Evolutionary conservation across 805 yeast genomes (phyloP).

Genomic region (Starmerella potacharoeniae): DNA sequence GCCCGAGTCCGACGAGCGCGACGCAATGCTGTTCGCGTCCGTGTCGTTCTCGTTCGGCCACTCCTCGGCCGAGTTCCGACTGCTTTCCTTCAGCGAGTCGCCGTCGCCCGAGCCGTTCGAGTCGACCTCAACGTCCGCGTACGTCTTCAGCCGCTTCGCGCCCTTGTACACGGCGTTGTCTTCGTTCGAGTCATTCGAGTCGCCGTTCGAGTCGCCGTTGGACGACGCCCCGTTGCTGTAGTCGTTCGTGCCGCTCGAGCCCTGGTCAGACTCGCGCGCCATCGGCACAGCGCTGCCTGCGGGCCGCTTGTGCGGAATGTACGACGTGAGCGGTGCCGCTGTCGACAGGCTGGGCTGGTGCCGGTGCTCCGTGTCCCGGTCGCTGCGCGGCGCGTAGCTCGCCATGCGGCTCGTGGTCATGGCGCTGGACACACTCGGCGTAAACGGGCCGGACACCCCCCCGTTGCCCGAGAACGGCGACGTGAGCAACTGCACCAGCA

Average conservation of each 20-base stretch:
- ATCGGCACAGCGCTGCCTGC: background rate
- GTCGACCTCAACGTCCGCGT: background rate
- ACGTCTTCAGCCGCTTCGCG: background rate
- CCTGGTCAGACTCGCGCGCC: conserved; percentile 8
- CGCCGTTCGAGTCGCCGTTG: conserved; percentile 14
- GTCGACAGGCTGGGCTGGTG: conserved; percentile 6
- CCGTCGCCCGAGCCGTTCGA: background rate
- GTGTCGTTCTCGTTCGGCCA: background rate
- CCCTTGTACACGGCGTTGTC: conserved; percentile 4
- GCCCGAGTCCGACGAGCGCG: background rate
- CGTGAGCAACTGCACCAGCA: conserved; percentile 15
- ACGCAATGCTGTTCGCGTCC: background rate
- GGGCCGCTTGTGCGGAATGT: conserved; percentile 1
- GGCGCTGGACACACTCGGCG: background rate
- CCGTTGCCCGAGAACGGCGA: background rate
- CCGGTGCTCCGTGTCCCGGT: background rate
- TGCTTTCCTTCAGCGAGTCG: background rate
- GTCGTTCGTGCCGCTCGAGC: background rate
- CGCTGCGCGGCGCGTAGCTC: background rate
- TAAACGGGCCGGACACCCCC: background rate
- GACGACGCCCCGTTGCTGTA: conserved; percentile 2
- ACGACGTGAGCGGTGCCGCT: conserved; percentile 16
- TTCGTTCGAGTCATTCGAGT: conserved; percentile 4
- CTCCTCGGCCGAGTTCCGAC: conserved; percentile 1
- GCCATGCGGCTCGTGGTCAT: conserved; percentile 5